Base-by-base conservation (phyloP, 805 yeast genomes). In the Kregervanrija fluxuum region DNA sequence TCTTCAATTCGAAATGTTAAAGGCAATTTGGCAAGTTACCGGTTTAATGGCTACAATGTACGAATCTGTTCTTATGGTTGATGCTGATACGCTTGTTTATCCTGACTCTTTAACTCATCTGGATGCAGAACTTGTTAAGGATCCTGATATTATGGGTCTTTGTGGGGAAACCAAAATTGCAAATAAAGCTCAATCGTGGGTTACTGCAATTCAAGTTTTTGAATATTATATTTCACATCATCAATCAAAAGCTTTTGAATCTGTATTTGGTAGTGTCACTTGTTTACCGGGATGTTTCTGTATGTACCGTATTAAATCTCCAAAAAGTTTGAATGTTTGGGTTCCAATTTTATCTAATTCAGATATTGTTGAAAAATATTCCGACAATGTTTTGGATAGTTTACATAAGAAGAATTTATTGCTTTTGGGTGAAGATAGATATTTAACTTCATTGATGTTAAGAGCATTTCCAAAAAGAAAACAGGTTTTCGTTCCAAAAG, bases 231-330 rank as follows among this genome's bases (percentile, higher is more conserved):
- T 89, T 50, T 88, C 96, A 4, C 96, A 89, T 65, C 97, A 89
- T 66, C 95, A 86, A 60, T 80, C 96, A 1, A 89, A 89, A 64
- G 95, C 96, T 0, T 89, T 89, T 63, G 97, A 89, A 66, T 82
- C 95, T n/a, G 90, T 85, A 1, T 89, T 89, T 64, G 96, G 96
- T 47, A 83, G 93, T 53, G 97, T 89, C 12, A 89, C 97, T 0
- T 89, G 97, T 74, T 73, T 89, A 49, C 97, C 97, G 0, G 97
- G 97, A 35, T 89, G 97, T 70, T 89, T 89, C 72, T 83, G 86
- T 48, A 83, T 89, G 80, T 89, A 90, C 60, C 75, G 97, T 55
- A 85, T 89, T 60, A 89, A 89, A 64, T 71, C 95, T 0, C 96
- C 96, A 17, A 88, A 87, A 65, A 89, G 90, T 12, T 52, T 68